phyloP scores from a whole-genome alignment of 2,329 filamentous ascomycete genomes.

The Fusarium redolens region DNA sequence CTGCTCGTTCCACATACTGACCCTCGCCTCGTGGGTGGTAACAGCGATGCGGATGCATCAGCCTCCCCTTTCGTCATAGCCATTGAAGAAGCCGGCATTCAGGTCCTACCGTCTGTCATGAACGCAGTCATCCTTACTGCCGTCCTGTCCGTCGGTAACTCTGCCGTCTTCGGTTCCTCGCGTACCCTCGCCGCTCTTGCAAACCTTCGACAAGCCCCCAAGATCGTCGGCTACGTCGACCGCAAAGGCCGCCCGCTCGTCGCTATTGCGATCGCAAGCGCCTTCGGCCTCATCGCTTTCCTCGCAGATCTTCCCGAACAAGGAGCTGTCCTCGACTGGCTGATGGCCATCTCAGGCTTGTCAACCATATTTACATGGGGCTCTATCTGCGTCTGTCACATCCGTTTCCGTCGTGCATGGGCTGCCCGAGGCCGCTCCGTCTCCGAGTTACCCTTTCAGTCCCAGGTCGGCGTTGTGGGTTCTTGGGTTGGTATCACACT shows the following conservation, averaged over 20 bases:
- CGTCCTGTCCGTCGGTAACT: slow-evolving; percentile 91
- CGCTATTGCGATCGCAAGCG: slow-evolving; percentile 75
- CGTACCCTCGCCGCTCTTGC: slow-evolving; percentile 90
- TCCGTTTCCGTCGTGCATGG: slow-evolving; percentile 91
- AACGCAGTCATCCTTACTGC: slow-evolving; percentile 94
- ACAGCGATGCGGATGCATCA: slow-evolving; percentile 71
- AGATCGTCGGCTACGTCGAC: slow-evolving; percentile 83
- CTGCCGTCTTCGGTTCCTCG: slow-evolving; percentile 89
- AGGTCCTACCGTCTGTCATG: slow-evolving; percentile 86
- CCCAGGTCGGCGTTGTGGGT: slow-evolving; percentile 81
- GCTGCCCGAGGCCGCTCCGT: slow-evolving; percentile 73
- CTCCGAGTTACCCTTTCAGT: slow-evolving; percentile 82
- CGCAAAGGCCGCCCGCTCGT: slow-evolving; percentile 82
- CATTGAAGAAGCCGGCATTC: slow-evolving; percentile 85
- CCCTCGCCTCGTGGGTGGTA: slow-evolving; percentile 66
- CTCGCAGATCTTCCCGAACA: slow-evolving; percentile 74
- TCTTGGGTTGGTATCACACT: slow-evolving; percentile 83
- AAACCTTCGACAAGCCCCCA: slow-evolving; percentile 86
- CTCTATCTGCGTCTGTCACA: slow-evolving; percentile 89
- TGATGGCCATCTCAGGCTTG: slow-evolving; percentile 78
- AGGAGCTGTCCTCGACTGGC: slow-evolving; percentile 78
- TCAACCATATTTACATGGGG: slow-evolving; percentile 83
- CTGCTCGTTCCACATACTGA: slow-evolving; percentile 83
- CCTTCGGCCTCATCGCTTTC: slow-evolving; percentile 80
- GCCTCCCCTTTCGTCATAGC: slow-evolving; percentile 95